These are phyloP conservation scores for Penicillium rolfsii DNA, from an alignment of 2,329 filamentous ascomycete genomes.

Conservation along the genomic window DNA sequence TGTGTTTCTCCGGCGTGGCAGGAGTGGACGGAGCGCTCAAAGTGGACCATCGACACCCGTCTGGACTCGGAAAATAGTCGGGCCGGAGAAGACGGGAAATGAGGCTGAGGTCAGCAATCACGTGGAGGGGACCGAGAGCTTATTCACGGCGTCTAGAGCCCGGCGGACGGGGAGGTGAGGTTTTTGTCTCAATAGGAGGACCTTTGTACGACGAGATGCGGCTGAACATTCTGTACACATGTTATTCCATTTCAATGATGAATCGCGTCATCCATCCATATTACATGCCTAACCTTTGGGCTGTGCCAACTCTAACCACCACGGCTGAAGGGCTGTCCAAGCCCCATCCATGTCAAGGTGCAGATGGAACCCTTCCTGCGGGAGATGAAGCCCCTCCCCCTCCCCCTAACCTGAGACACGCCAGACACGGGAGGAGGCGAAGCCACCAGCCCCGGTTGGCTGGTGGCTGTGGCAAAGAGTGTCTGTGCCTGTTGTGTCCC, in stretches of 20 bases:
- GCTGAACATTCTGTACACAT: neutral
- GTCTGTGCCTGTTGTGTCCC: neutral
- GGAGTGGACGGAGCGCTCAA: neutral
- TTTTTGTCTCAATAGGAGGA: too few relatives aligned
- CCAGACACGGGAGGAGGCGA: slow-evolving; percentile 5
- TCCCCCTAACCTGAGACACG: slow-evolving; percentile 6
- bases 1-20: neutral
- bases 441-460: slow-evolving; percentile 3
- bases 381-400: neutral
- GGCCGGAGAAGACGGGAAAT: slow-evolving; percentile 21
- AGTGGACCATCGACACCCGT: slow-evolving; percentile 7
- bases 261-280: neutral
- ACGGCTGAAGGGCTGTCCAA: neutral
- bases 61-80: slow-evolving; percentile 22
- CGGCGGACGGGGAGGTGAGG: too few relatives aligned
- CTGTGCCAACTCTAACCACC: neutral
- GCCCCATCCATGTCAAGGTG: neutral
- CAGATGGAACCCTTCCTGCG: neutral
- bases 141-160: too few relatives aligned
- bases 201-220: neutral
- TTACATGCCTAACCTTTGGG: neutral
- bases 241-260: too few relatives aligned
- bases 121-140: neutral
- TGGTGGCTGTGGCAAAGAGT: neutral
- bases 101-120: slow-evolving; percentile 5